These are phyloP conservation scores for Typha latifolia DNA, from an alignment of 176 grass and related monocot genomes.

Conservation along the genomic window DNA sequence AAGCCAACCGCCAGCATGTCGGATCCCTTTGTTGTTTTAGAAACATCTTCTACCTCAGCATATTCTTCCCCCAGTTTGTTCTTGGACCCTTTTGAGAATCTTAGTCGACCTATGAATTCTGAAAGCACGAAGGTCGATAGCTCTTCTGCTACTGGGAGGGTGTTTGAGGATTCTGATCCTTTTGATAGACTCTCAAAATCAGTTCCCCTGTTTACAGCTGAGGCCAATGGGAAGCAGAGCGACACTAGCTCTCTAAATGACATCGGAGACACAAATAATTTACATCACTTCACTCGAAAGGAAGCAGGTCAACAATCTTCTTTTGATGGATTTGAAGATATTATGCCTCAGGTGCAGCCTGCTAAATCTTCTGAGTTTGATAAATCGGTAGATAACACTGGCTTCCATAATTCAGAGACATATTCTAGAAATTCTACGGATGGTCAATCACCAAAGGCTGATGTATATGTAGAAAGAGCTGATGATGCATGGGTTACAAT, in stretches of 20 bases:
- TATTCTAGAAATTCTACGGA: constrained; percentile 29
- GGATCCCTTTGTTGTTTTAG: constrained; percentile 65
- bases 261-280: constrained; percentile 32
- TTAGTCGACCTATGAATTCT: constrained; percentile 26
- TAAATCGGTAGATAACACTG: constrained; percentile 16
- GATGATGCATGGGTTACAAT: constrained; percentile 91
- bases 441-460: constrained; percentile 49
- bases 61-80: constrained; percentile 44
- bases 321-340: constrained; percentile 38
- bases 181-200: constrained; percentile 43
- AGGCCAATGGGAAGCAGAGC: constrained; percentile 39
- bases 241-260: constrained; percentile 24
- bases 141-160: constrained; percentile 27
- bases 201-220: constrained; percentile 36
- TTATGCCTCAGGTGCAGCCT: constrained; percentile 32
- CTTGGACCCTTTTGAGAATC: constrained; percentile 45
- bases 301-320: constrained; percentile 32
- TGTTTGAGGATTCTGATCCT: constrained; percentile 35
- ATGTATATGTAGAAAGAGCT: constrained; percentile 40
- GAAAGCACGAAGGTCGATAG: constrained; percentile 29
- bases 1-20: constrained; percentile 27
- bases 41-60: constrained; percentile 49
- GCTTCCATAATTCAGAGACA: constrained; percentile 32
- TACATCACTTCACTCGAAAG: constrained; percentile 22
- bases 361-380: constrained; percentile 43